Base-by-base conservation (phyloP, 116 monocot genomes). In the Papilionanthe hybrid region DNA sequence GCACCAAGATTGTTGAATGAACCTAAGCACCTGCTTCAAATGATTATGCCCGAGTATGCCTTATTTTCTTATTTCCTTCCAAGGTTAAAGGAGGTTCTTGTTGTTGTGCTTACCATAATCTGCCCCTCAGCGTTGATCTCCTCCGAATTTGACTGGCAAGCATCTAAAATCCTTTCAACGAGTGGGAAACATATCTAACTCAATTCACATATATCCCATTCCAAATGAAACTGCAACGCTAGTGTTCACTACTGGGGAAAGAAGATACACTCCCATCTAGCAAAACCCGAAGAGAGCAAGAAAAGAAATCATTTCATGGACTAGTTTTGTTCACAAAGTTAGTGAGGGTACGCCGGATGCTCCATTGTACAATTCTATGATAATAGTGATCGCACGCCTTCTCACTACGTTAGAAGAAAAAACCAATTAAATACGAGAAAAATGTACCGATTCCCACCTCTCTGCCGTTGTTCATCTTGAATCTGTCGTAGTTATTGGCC, bases 381-480 rank as follows among this genome's bases (percentile, higher is more conserved):
- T 53, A 53, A 53, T 13, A 15, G 15, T 18, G 15, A 53, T 53
- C 13, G 4, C 53, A 53, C 53, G 53, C 53, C 53, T 17, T 53
- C 15, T 53, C 4, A 13, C 53, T 53, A 63, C 63, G 22, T 25
- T 63, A 25, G n/a, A 49, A 75, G 48, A 42, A 75, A 27, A 44
- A 75, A 28, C n/a, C 49, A 49, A 50, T 28, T 9, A 75, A 75
- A 50, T 23, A 3, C 13, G 20, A 27, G 13, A 44, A 73, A 22
- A 37, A 6, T 12, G 75, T 75, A 28, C 2, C 6, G 49, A 49
- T 12, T 19, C 49, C 47, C 4, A 75, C 75, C 75, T 75, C 75
- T 42, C 47, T 75, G 23, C 75, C 75, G 42, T 75, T 75, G 27
- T 75, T 75, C 49, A 75, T 47, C 49, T 75, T 75, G 13, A 75